Percentiles rank a stretch among this genome's conserved stretches.
Evolutionary conservation across 1,139 yeast species (phyloP).

Genomic region (Lizanozyma gosingica): DNA sequence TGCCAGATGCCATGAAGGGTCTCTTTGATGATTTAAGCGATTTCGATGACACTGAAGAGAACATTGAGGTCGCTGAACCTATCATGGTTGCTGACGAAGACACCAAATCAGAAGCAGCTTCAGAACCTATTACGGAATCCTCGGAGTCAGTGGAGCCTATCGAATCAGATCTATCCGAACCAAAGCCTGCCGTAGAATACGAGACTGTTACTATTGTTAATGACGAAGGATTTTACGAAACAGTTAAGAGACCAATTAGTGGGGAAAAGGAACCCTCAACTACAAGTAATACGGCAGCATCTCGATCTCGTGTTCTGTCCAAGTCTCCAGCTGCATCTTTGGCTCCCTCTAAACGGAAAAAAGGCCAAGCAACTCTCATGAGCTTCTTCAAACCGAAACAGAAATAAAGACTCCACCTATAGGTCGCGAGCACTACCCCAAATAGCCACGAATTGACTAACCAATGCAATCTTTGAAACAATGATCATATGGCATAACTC

Average conservation of each 20-base stretch:
- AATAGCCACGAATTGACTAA: too few relatives aligned
- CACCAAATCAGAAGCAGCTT: conserved; percentile 4
- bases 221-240: not conserved
- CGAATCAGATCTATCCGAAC: not conserved
- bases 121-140: conserved; percentile 7
- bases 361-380: not conserved
- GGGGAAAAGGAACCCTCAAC: too few relatives aligned
- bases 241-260: not conserved
- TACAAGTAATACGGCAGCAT: too few relatives aligned
- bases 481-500: too few relatives aligned
- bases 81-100: conserved; percentile 1
- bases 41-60: conserved; percentile 6
- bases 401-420: too few relatives aligned
- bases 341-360: not conserved
- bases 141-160: too few relatives aligned
- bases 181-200: not conserved
- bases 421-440: too few relatives aligned
- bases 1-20: conserved; percentile 9
- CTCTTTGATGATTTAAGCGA: conserved; percentile 17
- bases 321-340: not conserved
- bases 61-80: not conserved
- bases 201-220: not conserved
- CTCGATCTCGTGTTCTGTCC: not conserved
- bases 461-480: too few relatives aligned
- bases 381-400: not conserved